Evolutionary conservation across 345 rosid species (phyloP), one percentile per base, ranked within the genome.

Genomic region (Aurinia saxatilis): DNA sequence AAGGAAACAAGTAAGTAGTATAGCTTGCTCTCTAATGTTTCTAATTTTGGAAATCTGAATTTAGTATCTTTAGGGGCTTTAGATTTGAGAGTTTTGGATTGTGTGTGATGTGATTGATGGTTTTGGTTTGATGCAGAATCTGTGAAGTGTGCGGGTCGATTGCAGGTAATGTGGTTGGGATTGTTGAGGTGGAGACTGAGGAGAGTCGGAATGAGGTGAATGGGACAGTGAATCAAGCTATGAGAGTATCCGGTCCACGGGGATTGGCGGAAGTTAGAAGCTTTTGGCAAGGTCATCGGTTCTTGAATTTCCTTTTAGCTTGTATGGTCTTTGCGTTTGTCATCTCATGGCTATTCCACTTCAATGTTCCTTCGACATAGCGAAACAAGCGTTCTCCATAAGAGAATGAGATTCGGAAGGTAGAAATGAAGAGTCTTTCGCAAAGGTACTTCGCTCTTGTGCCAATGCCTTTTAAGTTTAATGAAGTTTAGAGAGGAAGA

Each of bases 321-420:
- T 87, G 93, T 50, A 91, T 91, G 91, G 95, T 91, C 19, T 88
- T 91, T 50, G 96, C 98, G 33, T 91, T 91, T 60, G 93, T 91
- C 10, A 82, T 91, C 69, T 91, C 98, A 33, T 91, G 98, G 98
- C 90, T 91, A 56, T 84, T 91, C 61, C 98, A 84, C 77, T 88
- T 91, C 83, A 88, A 88, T 67, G 78, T 91, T 40, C 88, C 91
- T 13, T 77, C 89, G 1, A 60, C 75, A 49, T 71, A 57, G 50
- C 45, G 27, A 29, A 16, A n/a, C n/a, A 21, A 4, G 18, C 35
- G 12, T 10, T 27, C 35, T 14, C 15, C 7, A 11, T 42, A 13
- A 45, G 33, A 27, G 35, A n/a, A 47, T 50, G 57, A 64, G 31
- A 27, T n/a, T 40, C 36, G 19, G 8, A 40, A 31, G 50, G 27